A percentile compares a stretch with the other conserved stretches of the same genome.
These are phyloP conservation scores for Centrapalus pauciflorus DNA, from an alignment of 129 eudicot species.

Conservation along the genomic window DNA sequence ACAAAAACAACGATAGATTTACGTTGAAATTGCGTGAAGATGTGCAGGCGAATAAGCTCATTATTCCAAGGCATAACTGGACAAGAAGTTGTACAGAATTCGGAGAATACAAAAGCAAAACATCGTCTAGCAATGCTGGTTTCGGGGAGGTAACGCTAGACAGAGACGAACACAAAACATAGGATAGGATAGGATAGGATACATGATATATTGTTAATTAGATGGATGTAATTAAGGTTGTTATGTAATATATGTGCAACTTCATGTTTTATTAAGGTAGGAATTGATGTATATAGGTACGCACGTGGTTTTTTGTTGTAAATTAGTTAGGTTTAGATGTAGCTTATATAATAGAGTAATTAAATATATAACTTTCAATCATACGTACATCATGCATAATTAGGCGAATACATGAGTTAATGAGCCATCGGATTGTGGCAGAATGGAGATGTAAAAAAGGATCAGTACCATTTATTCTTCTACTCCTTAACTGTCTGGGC, in stretches of 20 bases:
- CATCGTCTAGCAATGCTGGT: constrained; percentile 32
- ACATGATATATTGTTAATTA: too few species aligned
- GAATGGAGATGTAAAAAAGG: too few species aligned
- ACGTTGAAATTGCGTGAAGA: constrained; percentile 60
- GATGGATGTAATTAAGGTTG: too few species aligned
- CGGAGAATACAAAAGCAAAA: constrained; percentile 50
- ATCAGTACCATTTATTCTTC: too few species aligned
- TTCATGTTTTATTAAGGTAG: constrained; percentile 2
- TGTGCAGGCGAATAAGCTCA: constrained; percentile 41
- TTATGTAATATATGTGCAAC: not conserved
- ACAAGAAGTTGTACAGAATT: constrained; percentile 66
- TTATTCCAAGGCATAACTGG: constrained; percentile 41
- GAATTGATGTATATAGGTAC: not conserved
- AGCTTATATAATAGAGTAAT: too few species aligned
- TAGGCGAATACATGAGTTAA: too few species aligned
- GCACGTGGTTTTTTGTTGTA: not conserved
- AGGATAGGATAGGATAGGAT: constrained; percentile 22
- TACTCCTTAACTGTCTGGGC: too few species aligned
- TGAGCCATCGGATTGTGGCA: too few species aligned
- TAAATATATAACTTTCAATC: too few species aligned
- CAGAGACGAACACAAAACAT: not conserved
- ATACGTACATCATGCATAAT: too few species aligned
- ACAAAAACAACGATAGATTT: constrained; percentile 45
- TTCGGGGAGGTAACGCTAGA: constrained; percentile 35
- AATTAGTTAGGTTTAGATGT: too few species aligned